phyloP scores from a whole-genome alignment of 306 rosid species.

The Carpinus viminea region DNA sequence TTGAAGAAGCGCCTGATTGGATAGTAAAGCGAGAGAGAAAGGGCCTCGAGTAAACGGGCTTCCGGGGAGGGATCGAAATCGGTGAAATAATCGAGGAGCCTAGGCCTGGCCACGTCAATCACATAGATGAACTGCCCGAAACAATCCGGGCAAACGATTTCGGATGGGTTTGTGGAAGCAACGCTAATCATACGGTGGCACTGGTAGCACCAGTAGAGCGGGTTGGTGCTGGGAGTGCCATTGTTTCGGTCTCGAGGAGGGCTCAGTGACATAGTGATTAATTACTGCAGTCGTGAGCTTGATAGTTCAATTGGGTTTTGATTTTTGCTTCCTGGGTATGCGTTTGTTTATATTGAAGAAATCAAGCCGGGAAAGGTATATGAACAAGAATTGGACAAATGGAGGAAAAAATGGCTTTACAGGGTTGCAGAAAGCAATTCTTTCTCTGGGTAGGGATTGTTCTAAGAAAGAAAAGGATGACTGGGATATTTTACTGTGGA shows the following conservation, averaged over 20 bases:
- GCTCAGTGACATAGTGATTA: slow-evolving; percentile 49
- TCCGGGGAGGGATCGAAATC: slow-evolving; percentile 56
- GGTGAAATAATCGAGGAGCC: slow-evolving; percentile 36
- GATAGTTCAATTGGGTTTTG: background rate
- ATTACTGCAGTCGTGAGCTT: background rate
- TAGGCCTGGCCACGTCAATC: slow-evolving; percentile 46
- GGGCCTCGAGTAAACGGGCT: slow-evolving; percentile 78
- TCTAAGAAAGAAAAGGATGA: slow-evolving; percentile 48
- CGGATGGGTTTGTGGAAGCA: slow-evolving; percentile 33
- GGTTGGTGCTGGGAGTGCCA: slow-evolving; percentile 30
- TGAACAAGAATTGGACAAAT: background rate
- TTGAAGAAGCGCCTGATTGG: slow-evolving; percentile 36
- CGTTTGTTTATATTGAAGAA: background rate
- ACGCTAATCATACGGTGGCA: slow-evolving; percentile 58
- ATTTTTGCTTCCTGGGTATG: background rate
- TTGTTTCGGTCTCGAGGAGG: slow-evolving; percentile 24
- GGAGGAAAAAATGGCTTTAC: slow-evolving; percentile 48
- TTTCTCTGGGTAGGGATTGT: slow-evolving; percentile 17
- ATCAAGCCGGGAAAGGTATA: background rate
- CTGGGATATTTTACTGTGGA: slow-evolving; percentile 22
- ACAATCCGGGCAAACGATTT: slow-evolving; percentile 69
- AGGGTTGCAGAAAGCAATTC: slow-evolving; percentile 49
- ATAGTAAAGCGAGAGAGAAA: slow-evolving; percentile 64
- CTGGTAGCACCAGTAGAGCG: slow-evolving; percentile 74
- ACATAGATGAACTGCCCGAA: slow-evolving; percentile 64